Evolutionary conservation across 257 asterid genomes (phyloP), one percentile per base, ranked within the genome.

Genomic region (Schizonepeta tenuifolia): DNA sequence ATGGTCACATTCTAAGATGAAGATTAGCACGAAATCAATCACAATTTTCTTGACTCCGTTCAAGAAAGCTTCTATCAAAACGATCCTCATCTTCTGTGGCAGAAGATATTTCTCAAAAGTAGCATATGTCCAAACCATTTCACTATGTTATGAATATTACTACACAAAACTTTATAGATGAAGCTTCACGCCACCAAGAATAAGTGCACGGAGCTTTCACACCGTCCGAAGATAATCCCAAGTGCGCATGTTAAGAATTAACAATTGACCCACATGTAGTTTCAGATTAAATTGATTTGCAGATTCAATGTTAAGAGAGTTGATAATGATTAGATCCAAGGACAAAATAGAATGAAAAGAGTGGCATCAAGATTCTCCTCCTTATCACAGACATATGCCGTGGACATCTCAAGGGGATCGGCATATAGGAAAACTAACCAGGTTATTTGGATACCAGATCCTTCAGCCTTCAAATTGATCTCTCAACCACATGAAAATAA

Each of bases 341-440:
- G 18, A 50, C 13, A 2, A 28, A 26, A 57, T 38, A 55, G 33
- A 66, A 26, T 44, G 40, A 60, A 49, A 36, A 12, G 7, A 12
- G 6, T 20, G 35, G 17, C 43, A 20, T 62, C 38, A 17, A 28
- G 44, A 50, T 63, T 61, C 57, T 73, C 77, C 75, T 12, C 33
- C 24, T 60, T 15, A 15, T 66, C 41, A 59, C 9, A 17, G 26
- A 41, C 38, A 47, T 1, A 4, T 44, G 3, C 41, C 22, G 13
- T 26, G 46, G 22, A 5, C 33, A 9, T 56, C 17, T 36, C 53
- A 53, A 20, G 4, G 17, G 62, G 50, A 11, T 41, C 17, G 4
- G 18, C 73, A 68, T 36, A 12, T 51, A 12, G 21, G 15, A 26
- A 57, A 2, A 8, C 33, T 31, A 54, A 44, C 59, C 69, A 14